Conservation (phyloP, 352 stramenopile species). For the Saprolegnia diclina region DNA sequence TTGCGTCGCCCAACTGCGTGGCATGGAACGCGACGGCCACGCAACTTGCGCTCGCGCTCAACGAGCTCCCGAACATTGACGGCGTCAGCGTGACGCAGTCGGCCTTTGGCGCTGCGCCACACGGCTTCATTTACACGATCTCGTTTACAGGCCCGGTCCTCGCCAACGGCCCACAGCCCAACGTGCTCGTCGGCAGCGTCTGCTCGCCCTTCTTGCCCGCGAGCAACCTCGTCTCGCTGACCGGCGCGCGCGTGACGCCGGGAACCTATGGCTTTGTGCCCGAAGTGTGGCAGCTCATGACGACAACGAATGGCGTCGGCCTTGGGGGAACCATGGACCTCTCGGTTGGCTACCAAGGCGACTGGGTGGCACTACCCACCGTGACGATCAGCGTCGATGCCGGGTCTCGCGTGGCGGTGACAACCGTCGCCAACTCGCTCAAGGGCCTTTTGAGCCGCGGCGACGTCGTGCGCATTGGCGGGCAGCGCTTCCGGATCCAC, state of each 20-base stretch:
- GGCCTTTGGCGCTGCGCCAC: conserved; percentile 37
- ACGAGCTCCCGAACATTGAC: conserved; percentile 63
- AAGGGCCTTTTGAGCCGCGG: conserved; percentile 64
- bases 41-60: conserved; percentile 60
- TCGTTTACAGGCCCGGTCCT: conserved; percentile 62
- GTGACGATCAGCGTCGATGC: conserved; percentile 41
- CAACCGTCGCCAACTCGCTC: conserved; percentile 37
- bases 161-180: conserved; percentile 46
- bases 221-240: conserved; percentile 51
- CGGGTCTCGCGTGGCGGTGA: conserved; percentile 46
- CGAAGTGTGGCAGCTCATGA: conserved; percentile 62
- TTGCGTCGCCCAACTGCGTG: conserved; percentile 45
- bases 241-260: conserved; percentile 34
- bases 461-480: conserved; percentile 46
- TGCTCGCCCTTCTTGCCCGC: conserved; percentile 39
- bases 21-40: conserved; percentile 62
- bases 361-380: conserved; percentile 35
- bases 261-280: conserved; percentile 47
- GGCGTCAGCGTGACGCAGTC: conserved; percentile 54
- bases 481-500: conserved; percentile 60
- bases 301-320: conserved; percentile 34
- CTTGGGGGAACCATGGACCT: conserved; percentile 62
- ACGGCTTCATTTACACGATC: conserved; percentile 65
- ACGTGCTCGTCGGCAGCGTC: conserved; percentile 45
- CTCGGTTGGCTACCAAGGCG: conserved; percentile 62